Evolutionary conservation across 805 yeast genomes (phyloP), one percentile per base, ranked within the genome.

Genomic region (Metschnikowia noctiluminum): DNA sequence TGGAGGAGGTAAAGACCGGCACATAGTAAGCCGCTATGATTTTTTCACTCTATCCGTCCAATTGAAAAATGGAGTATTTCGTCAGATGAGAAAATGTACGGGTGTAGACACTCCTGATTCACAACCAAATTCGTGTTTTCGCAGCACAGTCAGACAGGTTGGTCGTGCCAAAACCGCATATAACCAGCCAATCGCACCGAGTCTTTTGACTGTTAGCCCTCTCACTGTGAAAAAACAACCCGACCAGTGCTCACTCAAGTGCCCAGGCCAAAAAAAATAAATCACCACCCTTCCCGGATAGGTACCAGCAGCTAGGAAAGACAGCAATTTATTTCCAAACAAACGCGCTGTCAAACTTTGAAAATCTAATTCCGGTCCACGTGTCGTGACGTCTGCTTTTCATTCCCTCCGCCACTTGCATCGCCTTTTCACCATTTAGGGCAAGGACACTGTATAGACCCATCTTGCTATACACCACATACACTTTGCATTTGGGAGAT

Each of bases 121-220:
- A 12, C n/a, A 7, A 14, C n/a, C 36, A 14, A 16, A 14, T 6
- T n/a, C 15, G 36, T 12, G 5, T 3, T 13, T 2, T 13, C 9
- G 10, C 36, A n/a, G 36, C 36, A 28, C 39, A 35, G 38, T 28
- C 35, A 35, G 30, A 15, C 30, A 28, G n/a, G n/a, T 21, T 4
- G 39, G 53, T 41, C 55, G 60, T 55, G 60, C 55, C 49, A 50
- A 36, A 9, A 40, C 58, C 54, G 47, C 35, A 14, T 13, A 10
- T 35, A 44, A 36, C 50, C 56, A 56, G 60, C 60, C 60, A 56
- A 56, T 56, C 51, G 57, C 60, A 43, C 58, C 50, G 47, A 40
- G 51, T 45, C 55, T 46, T 56, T 56, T 56, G 57, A 46, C 38
- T 48, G 53, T 54, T 54, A 47, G 50, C 43, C 32, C 46, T 35